Base-by-base conservation (phyloP, 1,284 basidiomycete genomes). In the Limonomyces culmigenus region DNA sequence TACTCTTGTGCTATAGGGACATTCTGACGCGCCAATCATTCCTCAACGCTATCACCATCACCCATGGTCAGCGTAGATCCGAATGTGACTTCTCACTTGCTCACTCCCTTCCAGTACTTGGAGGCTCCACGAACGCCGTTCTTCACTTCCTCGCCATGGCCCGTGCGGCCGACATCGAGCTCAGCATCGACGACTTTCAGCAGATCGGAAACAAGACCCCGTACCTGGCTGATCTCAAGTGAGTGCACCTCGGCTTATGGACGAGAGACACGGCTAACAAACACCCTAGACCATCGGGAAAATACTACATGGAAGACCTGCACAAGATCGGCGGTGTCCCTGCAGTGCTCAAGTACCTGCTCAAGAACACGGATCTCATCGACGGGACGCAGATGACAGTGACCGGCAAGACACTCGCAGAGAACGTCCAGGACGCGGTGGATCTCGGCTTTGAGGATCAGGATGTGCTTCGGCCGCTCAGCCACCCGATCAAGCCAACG, bases 281-380 rank as follows among this genome's bases (percentile, higher is more conserved):
- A 11, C 27, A 19, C 36, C 8, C 1, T 38, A 80, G 78, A 54
- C 92, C 92, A 5, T 88, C 84, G 19, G 91, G 91, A 18, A 81
- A 81, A 61, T 96, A 92, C 57, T 80, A 86, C 49, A 96, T 97
- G 91, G 88, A 96, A 60, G 91, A 97, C 52, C 67, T 98, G 21
- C 86, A 96, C 65, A 74, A 69, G 45, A 77, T 89, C 44, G 91
- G 91, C 27, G 91, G 91, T 40, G 79, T 92, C 42, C 91, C 91
- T 0, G 72, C 71, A 2, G 59, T 80, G 37, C 54, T 86, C 41
- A 84, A 81, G 53, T 96, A 96, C 59, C 71, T 97, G 33, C 65
- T 93, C 43, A 84, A 88, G 47, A 62, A 88, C 54, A 83, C 81
- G 33, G 67, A 81, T 45, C 65, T 96, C 46, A 85, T 98, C 55